Evolutionary conservation across 1,284 basidiomycete species (phyloP).

Genomic region (Marasmius oreades): DNA sequence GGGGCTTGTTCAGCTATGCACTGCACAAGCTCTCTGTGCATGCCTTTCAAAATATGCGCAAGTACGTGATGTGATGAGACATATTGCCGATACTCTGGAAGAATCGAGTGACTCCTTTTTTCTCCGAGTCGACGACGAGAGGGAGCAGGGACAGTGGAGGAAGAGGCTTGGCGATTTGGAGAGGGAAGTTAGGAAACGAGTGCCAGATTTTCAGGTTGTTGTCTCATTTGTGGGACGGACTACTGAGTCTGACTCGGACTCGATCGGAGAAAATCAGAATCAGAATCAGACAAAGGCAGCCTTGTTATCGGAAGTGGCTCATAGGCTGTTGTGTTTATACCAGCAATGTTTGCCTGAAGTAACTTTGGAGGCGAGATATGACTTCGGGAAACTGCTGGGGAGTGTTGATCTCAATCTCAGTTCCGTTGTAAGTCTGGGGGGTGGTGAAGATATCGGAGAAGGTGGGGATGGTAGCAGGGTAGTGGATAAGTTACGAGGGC

Average conservation of each 20-base stretch:
- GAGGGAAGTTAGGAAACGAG: conserved; percentile 68
- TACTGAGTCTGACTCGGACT: conserved; percentile 1
- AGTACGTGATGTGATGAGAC: conserved; percentile 49
- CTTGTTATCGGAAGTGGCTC: conserved; percentile 73
- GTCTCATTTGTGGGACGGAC: conserved; percentile 69
- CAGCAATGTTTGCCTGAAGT: conserved; percentile 72
- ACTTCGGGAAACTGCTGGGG: conserved; percentile 77
- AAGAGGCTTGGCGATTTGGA: conserved; percentile 62
- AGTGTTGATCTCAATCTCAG: conserved; percentile 13
- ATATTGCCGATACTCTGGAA: conserved; percentile 54
- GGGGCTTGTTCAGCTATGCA: conserved; percentile 79
- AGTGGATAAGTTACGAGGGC: conserved; percentile 47
- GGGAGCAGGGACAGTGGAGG: conserved; percentile 64
- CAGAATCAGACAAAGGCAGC: conserved; percentile 40
- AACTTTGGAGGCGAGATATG: conserved; percentile 79
- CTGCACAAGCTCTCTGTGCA: conserved; percentile 70
- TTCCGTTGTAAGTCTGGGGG: no score
- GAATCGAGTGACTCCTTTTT: conserved; percentile 44
- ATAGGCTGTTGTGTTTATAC: conserved; percentile 83
- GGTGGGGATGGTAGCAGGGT: conserved; percentile 20
- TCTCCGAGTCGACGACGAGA: not conserved
- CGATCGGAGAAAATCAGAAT: not conserved
- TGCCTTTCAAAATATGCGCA: conserved; percentile 68
- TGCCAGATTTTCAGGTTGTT: conserved; percentile 84
- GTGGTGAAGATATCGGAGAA: no score